Conservation (phyloP, 2,329 filamentous ascomycete species). For the Emergomyces orientalis region DNA sequence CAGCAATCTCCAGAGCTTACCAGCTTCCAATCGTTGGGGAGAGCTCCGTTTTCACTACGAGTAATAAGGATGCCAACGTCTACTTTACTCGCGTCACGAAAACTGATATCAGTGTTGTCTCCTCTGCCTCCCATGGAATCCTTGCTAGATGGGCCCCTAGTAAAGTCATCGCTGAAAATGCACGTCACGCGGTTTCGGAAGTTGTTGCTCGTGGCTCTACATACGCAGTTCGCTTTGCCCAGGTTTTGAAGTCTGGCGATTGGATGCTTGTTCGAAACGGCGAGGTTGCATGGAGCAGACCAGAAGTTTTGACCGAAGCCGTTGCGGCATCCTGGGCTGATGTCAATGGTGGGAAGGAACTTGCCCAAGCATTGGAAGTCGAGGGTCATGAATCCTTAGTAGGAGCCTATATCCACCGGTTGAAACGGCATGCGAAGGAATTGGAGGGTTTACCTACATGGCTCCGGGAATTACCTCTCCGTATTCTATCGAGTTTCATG, state of each 20-base stretch:
- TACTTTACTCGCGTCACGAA: conserved; percentile 79
- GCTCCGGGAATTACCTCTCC: conserved; percentile 58
- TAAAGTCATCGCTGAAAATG: conserved; percentile 35
- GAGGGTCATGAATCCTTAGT: conserved; percentile 76
- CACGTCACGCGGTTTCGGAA: conserved; percentile 67
- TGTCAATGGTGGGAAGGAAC: conserved; percentile 59
- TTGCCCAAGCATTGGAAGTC: conserved; percentile 72
- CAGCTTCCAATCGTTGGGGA: conserved; percentile 63
- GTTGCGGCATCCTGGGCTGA: conserved; percentile 73
- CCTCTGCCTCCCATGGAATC: conserved; percentile 66
- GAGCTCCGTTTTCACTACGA: conserved; percentile 67
- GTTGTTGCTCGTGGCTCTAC: conserved; percentile 63
- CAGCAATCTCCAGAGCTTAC: conserved; percentile 65
- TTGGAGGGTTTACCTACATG: conserved; percentile 63
- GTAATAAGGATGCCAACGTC: conserved; percentile 67
- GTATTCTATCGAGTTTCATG: conserved; percentile 56
- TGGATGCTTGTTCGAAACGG: conserved; percentile 82
- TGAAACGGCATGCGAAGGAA: conserved; percentile 72
- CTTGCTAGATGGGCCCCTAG: conserved; percentile 64
- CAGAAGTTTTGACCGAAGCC: conserved; percentile 72
- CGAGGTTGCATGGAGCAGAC: conserved; percentile 66
- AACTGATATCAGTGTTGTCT: conserved; percentile 63
- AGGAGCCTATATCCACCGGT: conserved; percentile 76
- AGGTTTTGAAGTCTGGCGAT: conserved; percentile 56
- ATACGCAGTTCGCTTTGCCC: conserved; percentile 69